Conservation (phyloP, 148 eudicot genomes). For the Fagopyrum homotropicum region DNA sequence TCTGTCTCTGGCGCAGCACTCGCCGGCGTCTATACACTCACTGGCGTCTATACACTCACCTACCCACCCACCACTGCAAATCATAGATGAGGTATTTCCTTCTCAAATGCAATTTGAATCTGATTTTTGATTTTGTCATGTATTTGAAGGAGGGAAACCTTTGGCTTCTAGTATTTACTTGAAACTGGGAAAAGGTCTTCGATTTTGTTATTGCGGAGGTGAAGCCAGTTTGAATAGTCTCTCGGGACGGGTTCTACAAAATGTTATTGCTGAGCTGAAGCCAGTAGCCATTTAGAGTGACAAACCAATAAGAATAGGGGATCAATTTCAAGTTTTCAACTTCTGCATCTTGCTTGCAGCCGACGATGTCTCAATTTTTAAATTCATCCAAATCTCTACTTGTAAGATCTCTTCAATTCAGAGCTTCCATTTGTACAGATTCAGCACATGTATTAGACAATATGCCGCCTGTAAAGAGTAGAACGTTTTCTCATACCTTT, state of each 20-base stretch:
- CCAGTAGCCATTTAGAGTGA: neutral
- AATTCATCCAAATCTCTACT: constrained; percentile 1
- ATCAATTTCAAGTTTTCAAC: neutral
- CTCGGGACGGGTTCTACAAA: neutral
- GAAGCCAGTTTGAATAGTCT: too few relatives aligned
- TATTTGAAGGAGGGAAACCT: too few relatives aligned
- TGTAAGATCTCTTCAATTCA: neutral
- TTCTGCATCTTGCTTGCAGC: neutral
- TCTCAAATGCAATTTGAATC: too few relatives aligned
- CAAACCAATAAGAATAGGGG: neutral
- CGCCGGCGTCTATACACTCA: too few relatives aligned
- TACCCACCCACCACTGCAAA: too few relatives aligned
- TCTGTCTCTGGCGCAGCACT: too few relatives aligned
- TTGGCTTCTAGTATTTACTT: too few relatives aligned
- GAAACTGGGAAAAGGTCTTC: too few relatives aligned
- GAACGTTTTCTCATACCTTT: constrained; percentile 63
- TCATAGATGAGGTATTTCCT: too few relatives aligned
- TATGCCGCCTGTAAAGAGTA: constrained; percentile 16
- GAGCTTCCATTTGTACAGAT: constrained; percentile 19
- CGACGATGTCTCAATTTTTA: neutral
- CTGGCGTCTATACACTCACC: too few relatives aligned
- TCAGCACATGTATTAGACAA: constrained; percentile 13
- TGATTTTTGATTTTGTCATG: too few relatives aligned
- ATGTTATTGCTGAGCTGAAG: neutral
- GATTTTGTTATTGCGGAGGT: too few relatives aligned